Conservation (phyloP, 805 yeast genomes). For the Candida koratica region DNA sequence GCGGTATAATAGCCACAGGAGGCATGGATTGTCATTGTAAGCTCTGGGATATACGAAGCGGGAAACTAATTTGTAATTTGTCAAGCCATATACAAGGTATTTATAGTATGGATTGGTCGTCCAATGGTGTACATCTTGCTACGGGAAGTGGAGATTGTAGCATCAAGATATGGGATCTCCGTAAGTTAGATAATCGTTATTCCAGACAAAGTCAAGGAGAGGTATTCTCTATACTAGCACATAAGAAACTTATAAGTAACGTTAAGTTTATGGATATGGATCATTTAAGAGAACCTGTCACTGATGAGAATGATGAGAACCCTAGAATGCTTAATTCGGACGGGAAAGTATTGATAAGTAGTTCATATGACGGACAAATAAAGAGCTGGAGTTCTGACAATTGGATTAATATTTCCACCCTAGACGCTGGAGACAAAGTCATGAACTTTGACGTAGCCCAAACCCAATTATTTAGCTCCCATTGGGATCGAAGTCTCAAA, state of each 20-base stretch:
- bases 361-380: slow-evolving; percentile 69
- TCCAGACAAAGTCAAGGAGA: slow-evolving; percentile 17
- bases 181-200: slow-evolving; percentile 32
- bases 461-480: slow-evolving; percentile 52
- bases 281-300: slow-evolving; percentile 17
- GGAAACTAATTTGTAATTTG: slow-evolving; percentile 55
- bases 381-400: slow-evolving; percentile 61
- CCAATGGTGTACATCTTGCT: slow-evolving; percentile 70
- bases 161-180: slow-evolving; percentile 81
- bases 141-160: slow-evolving; percentile 83
- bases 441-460: slow-evolving; percentile 63
- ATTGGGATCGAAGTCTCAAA: slow-evolving; percentile 83
- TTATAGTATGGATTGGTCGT: slow-evolving; percentile 68
- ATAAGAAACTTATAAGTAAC: slow-evolving; percentile 66
- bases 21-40: slow-evolving; percentile 73
- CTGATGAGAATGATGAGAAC: slow-evolving; percentile 29
- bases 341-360: slow-evolving; percentile 52
- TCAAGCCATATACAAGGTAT: slow-evolving; percentile 72
- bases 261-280: slow-evolving; percentile 45
- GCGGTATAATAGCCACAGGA: slow-evolving; percentile 69
- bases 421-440: slow-evolving; percentile 64
- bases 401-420: slow-evolving; percentile 55
- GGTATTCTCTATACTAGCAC: slow-evolving; percentile 62
- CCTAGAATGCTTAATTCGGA: slow-evolving; percentile 24
- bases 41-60: slow-evolving; percentile 85